Conservation (phyloP, 352 stramenopile species). For the Globisporangium lucens region DNA sequence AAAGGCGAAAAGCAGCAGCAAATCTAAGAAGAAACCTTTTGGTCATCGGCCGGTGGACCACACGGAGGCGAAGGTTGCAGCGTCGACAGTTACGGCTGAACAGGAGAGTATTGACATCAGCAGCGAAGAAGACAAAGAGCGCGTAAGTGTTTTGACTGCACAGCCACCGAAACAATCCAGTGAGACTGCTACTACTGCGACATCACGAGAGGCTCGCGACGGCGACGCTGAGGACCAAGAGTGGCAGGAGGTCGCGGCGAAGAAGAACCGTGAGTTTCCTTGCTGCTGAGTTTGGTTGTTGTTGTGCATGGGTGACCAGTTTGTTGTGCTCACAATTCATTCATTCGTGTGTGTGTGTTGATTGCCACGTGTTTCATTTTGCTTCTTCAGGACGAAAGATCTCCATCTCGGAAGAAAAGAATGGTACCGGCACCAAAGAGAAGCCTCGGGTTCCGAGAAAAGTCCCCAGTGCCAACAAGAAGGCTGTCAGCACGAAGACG, state of each 20-base stretch:
- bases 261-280: slow-evolving; percentile 23
- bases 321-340: background rate
- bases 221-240: background rate
- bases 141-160: background rate
- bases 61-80: background rate
- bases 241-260: slow-evolving; percentile 25
- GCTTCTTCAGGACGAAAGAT: slow-evolving; percentile 4
- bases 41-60: background rate
- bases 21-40: slow-evolving; percentile 28
- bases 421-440: background rate
- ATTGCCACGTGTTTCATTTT: background rate
- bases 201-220: background rate
- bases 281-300: background rate
- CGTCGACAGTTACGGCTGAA: background rate
- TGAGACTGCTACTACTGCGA: background rate
- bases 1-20: slow-evolving; percentile 19
- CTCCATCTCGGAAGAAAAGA: slow-evolving; percentile 7
- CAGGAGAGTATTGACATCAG: too few relatives aligned
- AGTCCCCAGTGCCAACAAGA: background rate
- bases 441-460: background rate
- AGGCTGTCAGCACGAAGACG: background rate
- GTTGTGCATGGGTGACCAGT: background rate
- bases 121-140: background rate
- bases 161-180: background rate
- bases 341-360: background rate